phyloP scores from a whole-genome alignment of 805 yeast genomes.

The Metschnikowia cerradonensis region DNA sequence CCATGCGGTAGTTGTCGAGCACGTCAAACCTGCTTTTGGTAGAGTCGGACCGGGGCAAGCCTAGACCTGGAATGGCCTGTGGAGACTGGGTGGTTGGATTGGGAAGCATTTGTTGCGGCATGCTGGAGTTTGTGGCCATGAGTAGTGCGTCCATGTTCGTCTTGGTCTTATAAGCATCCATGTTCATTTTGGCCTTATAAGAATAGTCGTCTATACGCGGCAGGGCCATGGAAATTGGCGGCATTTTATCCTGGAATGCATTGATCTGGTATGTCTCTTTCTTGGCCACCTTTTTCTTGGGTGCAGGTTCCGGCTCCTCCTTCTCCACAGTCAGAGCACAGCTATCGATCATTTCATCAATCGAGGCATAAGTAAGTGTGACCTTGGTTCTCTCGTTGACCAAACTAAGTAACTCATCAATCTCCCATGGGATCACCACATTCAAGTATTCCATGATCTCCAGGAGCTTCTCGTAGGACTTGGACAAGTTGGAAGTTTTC shows the following conservation, averaged over 20 bases:
- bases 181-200: neutral
- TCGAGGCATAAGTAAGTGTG: slow-evolving; percentile 48
- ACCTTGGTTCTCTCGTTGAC: slow-evolving; percentile 41
- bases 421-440: slow-evolving; percentile 56
- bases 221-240: slow-evolving; percentile 9
- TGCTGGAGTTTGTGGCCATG: slow-evolving; percentile 2
- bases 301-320: neutral
- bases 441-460: slow-evolving; percentile 44
- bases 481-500: slow-evolving; percentile 16
- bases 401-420: slow-evolving; percentile 50
- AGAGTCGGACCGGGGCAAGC: neutral
- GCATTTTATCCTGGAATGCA: slow-evolving; percentile 11
- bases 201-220: neutral
- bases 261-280: neutral
- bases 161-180: neutral
- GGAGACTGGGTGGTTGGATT: neutral
- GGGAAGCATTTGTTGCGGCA: neutral
- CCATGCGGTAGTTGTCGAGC: neutral
- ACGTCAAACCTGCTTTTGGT: neutral
- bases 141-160: slow-evolving; percentile 1
- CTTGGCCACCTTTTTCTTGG: neutral
- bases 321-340: slow-evolving; percentile 45
- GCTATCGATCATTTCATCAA: slow-evolving; percentile 58
- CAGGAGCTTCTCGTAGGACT: slow-evolving; percentile 40
- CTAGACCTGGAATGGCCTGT: neutral